These are phyloP conservation scores for Auriscalpium orientale DNA, from an alignment of 768 basidiomycete genomes.

Conservation along the genomic window DNA sequence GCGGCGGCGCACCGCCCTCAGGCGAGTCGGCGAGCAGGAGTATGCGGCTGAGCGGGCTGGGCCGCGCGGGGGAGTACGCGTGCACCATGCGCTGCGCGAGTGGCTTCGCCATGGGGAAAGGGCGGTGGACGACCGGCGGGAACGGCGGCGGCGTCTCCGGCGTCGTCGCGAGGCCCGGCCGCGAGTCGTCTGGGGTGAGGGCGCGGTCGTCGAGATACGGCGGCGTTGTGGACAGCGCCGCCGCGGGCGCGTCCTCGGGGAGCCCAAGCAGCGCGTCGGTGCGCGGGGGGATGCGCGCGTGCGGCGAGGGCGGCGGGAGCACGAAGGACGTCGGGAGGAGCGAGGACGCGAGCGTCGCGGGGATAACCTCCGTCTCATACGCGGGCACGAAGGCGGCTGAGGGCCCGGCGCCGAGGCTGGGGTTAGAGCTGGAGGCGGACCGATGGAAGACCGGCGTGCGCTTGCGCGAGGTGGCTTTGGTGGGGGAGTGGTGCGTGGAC, in stretches of 20 bases:
- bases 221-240: conserved; percentile 3
- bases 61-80: conserved; percentile 75
- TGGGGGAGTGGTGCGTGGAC: conserved; percentile 29
- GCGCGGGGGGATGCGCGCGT: conserved; percentile 48
- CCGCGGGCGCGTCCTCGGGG: not conserved
- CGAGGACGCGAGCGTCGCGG: conserved; percentile 18
- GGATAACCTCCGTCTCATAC: conserved; percentile 48
- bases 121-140: conserved; percentile 29
- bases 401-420: conserved; percentile 24
- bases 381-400: conserved; percentile 30
- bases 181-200: not conserved
- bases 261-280: conserved; percentile 30
- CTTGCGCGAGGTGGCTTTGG: conserved; percentile 37
- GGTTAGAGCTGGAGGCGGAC: conserved; percentile 28
- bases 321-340: conserved; percentile 65
- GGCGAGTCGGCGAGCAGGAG: conserved; percentile 64
- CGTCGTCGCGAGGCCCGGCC: conserved; percentile 1
- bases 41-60: conserved; percentile 75
- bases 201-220: not conserved
- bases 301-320: conserved; percentile 71
- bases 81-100: conserved; percentile 63
- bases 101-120: conserved; percentile 69
- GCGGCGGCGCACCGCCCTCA: conserved; percentile 25
- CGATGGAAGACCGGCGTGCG: conserved; percentile 41
- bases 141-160: conserved; percentile 10